These are phyloP conservation scores for Colletotrichum sublineola DNA, from an alignment of 2,329 filamentous ascomycete species.

Conservation along the genomic window DNA sequence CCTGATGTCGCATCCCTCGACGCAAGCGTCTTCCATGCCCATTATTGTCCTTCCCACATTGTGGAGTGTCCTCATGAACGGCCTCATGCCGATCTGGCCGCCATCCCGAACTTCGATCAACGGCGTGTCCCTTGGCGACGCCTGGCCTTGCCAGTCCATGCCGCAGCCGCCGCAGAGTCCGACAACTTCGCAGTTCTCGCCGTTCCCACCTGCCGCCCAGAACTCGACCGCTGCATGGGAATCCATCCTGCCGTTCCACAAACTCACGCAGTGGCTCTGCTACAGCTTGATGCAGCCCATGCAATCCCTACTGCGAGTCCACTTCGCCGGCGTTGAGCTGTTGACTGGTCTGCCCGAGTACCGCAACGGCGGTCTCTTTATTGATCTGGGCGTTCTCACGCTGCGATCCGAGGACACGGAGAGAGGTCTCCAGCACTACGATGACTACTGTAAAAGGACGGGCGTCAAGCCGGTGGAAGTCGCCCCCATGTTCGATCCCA, in stretches of 20 bases:
- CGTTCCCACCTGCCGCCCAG: constrained; percentile 63
- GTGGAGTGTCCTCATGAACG: constrained; percentile 92
- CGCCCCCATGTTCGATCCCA: constrained; percentile 65
- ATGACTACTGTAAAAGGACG: constrained; percentile 78
- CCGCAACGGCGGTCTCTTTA: constrained; percentile 77
- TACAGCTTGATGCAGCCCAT: constrained; percentile 80
- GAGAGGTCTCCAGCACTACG: constrained; percentile 59
- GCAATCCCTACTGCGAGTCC: constrained; percentile 63
- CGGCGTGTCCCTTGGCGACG: constrained; percentile 88
- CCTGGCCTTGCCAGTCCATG: constrained; percentile 91
- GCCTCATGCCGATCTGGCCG: constrained; percentile 90
- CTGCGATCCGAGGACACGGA: constrained; percentile 61
- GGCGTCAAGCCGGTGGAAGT: constrained; percentile 70
- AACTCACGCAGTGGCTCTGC: constrained; percentile 79
- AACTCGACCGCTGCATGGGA: constrained; percentile 73
- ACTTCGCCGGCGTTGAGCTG: constrained; percentile 66
- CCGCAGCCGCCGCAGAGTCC: constrained; percentile 63
- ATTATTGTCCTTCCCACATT: constrained; percentile 89
- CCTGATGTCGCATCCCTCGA: constrained; percentile 90
- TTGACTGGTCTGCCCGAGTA: constrained; percentile 80
- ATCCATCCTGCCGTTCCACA: constrained; percentile 71
- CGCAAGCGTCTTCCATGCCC: constrained; percentile 87
- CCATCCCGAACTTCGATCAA: constrained; percentile 87
- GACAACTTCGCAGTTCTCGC: constrained; percentile 64
- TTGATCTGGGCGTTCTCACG: constrained; percentile 68